Evolutionary conservation across 225 moss, liverwort and hornwort genomes (phyloP).

Genomic region (Pleurozium schreberi): DNA sequence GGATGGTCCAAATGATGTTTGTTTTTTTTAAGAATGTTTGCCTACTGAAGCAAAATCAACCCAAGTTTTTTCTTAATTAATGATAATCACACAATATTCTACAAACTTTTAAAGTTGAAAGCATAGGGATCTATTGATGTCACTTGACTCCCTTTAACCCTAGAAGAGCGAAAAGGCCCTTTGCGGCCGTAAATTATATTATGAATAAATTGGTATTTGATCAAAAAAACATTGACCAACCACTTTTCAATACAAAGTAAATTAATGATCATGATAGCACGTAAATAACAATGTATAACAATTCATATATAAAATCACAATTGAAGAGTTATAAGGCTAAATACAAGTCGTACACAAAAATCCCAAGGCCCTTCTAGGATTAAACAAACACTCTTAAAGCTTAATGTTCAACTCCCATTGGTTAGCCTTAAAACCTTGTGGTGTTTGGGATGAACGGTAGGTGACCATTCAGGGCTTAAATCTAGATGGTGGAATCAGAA

Average conservation of each 20-base stretch:
- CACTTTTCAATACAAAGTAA: no score
- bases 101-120: no score
- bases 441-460: neutral
- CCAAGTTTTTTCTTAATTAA: neutral
- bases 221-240: no score
- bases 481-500: neutral
- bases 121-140: neutral
- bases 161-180: no score
- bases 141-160: neutral
- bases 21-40: neutral
- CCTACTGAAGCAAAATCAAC: neutral
- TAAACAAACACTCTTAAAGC: neutral
- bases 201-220: no score
- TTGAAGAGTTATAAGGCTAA: no score
- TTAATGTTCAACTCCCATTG: neutral
- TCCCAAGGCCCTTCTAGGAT: no score
- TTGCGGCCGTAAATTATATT: no score
- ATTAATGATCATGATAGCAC: no score
- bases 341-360: no score
- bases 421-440: neutral
- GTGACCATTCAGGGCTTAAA: neutral
- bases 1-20: neutral
- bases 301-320: no score
- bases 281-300: no score
- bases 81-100: neutral